phyloP scores from a whole-genome alignment of 352 stramenopile genomes.

The Pythium biforme region DNA sequence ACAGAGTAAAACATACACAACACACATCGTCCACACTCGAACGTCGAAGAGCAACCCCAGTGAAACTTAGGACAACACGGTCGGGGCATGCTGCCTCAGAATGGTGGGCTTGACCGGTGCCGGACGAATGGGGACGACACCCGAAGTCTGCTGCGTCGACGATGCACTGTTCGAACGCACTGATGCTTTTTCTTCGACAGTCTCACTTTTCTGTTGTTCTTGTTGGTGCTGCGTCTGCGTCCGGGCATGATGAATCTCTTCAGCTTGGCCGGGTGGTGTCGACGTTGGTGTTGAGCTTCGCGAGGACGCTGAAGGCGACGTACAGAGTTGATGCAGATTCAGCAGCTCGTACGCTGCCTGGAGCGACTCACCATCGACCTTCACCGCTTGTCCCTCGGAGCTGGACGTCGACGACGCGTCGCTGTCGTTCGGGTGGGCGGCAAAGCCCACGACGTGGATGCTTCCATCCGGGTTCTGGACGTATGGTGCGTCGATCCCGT shows the following conservation, averaged over 20 bases:
- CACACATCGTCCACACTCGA: neutral
- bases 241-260: constrained; percentile 1
- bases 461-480: constrained; percentile 17
- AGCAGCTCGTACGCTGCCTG: constrained; percentile 71
- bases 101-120: constrained; percentile 22
- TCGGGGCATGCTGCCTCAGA: constrained; percentile 18
- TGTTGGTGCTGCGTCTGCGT: constrained; percentile 4
- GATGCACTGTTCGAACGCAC: neutral
- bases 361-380: constrained; percentile 64
- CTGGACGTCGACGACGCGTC: constrained; percentile 21
- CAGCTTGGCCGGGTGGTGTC: neutral
- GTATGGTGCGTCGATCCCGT: constrained; percentile 12
- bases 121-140: constrained; percentile 9
- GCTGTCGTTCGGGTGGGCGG: constrained; percentile 14
- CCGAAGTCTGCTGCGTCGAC: neutral
- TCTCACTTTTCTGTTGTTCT: neutral
- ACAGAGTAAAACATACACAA: neutral
- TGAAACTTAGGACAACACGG: constrained; percentile 13
- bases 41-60: neutral
- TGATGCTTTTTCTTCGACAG: neutral
- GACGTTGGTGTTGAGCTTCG: constrained; percentile 16
- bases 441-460: constrained; percentile 12
- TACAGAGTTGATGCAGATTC: constrained; percentile 38
- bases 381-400: constrained; percentile 31
- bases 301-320: constrained; percentile 12